Percentiles rank a stretch among this genome's conserved stretches.
phyloP scores from a whole-genome alignment of 495 filamentous ascomycete species.

The Talaromyces adpressus region DNA sequence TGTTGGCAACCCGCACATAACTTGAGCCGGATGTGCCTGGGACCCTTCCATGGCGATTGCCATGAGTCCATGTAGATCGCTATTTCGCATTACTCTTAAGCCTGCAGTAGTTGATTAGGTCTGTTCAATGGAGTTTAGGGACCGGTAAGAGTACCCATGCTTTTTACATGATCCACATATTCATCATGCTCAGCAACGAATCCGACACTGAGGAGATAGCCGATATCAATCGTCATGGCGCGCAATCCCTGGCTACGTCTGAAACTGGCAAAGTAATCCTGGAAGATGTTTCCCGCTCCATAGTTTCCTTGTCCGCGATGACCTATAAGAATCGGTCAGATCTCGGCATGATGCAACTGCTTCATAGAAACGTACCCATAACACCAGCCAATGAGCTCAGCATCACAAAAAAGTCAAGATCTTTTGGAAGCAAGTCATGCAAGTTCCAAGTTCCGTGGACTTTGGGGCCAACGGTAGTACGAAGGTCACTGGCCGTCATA shows the following conservation, averaged over 20 bases:
- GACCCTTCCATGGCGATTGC: too few relatives aligned
- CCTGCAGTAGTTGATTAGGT: too few relatives aligned
- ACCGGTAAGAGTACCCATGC: too few relatives aligned
- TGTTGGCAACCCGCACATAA: too few relatives aligned
- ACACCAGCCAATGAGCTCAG: conserved; percentile 49
- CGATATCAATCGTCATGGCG: conserved; percentile 25
- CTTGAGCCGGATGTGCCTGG: too few relatives aligned
- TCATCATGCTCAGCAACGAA: too few relatives aligned
- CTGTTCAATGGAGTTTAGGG: too few relatives aligned
- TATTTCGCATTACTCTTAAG: too few relatives aligned
- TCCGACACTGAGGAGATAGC: conserved; percentile 19
- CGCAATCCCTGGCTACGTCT: conserved; percentile 18
- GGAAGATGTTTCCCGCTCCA: conserved; percentile 50
- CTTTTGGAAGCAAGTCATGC: conserved; percentile 8
- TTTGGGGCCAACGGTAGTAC: conserved; percentile 9
- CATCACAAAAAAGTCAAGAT: conserved; percentile 55
- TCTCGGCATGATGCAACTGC: too few relatives aligned
- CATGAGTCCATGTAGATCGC: too few relatives aligned
- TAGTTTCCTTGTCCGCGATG: conserved; percentile 62
- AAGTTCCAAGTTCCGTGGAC: conserved; percentile 14
- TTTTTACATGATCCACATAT: too few relatives aligned
- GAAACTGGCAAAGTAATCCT: conserved; percentile 26
- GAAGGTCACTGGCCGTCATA: conserved; percentile 16
- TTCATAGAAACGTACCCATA: conserved; percentile 42
- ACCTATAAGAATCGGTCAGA: too few relatives aligned